phyloP scores from a whole-genome alignment of 2,329 filamentous ascomycete genomes.

The Apiospora aurea region DNA sequence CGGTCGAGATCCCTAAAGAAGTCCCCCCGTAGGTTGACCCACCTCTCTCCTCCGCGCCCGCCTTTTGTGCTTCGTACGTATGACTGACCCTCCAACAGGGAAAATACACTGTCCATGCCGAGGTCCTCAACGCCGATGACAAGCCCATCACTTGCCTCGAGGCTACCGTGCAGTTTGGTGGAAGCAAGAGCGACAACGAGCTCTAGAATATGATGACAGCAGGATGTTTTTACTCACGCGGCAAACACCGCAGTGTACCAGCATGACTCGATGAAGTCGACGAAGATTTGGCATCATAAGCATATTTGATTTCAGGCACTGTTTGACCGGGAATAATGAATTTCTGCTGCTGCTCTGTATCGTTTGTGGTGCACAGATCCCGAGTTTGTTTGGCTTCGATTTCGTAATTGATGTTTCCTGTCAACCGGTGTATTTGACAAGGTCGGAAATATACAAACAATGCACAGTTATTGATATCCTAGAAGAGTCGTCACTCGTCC shows the following conservation, averaged over 20 bases:
- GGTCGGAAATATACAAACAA: neutral
- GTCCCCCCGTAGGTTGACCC: slow-evolving; percentile 80
- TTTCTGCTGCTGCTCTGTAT: neutral
- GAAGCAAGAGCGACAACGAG: slow-evolving; percentile 50
- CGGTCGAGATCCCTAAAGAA: slow-evolving; percentile 82
- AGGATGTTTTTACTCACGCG: neutral
- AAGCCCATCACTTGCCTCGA: slow-evolving; percentile 86
- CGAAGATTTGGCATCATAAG: slow-evolving; percentile 18
- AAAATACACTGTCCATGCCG: slow-evolving; percentile 86
- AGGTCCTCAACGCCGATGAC: slow-evolving; percentile 78
- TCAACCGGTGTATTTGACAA: neutral
- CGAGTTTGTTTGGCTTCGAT: neutral
- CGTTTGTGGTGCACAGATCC: neutral
- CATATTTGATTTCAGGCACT: slow-evolving; percentile 10
- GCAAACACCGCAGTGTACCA: neutral
- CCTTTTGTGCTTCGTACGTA: neutral
- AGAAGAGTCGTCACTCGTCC: neutral
- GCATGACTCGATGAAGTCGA: slow-evolving; percentile 26
- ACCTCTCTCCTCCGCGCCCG: neutral
- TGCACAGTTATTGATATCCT: neutral
- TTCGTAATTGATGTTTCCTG: neutral
- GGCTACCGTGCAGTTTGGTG: slow-evolving; percentile 71
- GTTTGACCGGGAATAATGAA: neutral
- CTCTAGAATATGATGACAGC: slow-evolving; percentile 39
- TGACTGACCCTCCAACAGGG: slow-evolving; percentile 61